Conservation (phyloP, 257 asterid genomes). For the Mitragyna speciosa region DNA sequence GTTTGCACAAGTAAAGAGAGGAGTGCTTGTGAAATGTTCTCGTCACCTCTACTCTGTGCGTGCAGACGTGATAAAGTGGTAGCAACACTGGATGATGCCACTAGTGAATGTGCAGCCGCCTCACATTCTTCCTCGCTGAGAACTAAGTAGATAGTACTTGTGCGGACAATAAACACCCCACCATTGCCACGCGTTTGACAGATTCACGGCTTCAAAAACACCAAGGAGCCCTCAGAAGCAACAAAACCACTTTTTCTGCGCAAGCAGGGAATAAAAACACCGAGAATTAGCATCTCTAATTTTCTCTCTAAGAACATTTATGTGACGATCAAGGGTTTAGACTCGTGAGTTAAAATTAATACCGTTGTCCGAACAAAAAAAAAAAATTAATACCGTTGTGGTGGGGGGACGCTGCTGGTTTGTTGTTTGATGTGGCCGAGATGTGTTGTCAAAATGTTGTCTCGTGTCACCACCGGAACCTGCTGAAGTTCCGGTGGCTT, state of each 20-base stretch:
- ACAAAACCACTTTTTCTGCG: constrained; percentile 43
- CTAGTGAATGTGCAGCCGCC: constrained; percentile 6
- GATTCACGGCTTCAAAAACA: constrained; percentile 12
- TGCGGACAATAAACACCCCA: not conserved
- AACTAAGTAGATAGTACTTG: not conserved
- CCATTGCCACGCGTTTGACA: not conserved
- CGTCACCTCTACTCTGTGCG: not conserved
- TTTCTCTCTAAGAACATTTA: not conserved
- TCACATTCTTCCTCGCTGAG: not conserved
- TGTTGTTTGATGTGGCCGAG: not conserved
- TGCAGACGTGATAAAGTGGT: not conserved
- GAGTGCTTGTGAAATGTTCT: not conserved
- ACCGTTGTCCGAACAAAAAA: constrained; percentile 34
- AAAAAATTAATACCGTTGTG: constrained; percentile 23
- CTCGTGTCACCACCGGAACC: not conserved
- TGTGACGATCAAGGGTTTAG: not conserved
- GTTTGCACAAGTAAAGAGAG: constrained; percentile 3
- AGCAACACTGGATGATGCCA: not conserved
- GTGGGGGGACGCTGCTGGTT: constrained; percentile 7
- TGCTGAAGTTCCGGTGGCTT: constrained; percentile 28
- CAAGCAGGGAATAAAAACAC: not conserved
- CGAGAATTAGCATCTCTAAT: not conserved
- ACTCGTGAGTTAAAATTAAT: not conserved
- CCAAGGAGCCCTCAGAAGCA: constrained; percentile 30
- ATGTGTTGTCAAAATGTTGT: constrained; percentile 8